Evolutionary conservation across 2,329 filamentous ascomycete genomes (phyloP).

Genomic region (Aaosphaeria pasadenensis): DNA sequence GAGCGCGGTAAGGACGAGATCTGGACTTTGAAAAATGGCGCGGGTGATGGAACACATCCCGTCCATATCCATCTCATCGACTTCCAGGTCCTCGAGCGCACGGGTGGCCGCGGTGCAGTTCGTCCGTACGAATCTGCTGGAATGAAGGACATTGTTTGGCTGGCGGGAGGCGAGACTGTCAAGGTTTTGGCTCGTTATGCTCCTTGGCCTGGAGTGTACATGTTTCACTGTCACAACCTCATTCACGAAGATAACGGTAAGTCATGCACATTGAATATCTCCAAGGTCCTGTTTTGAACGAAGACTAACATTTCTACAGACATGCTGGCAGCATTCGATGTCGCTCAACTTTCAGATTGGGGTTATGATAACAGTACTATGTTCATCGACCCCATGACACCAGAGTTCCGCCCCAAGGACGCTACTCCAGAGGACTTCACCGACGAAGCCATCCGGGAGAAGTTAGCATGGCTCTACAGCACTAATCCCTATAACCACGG

Average conservation of each 20-base stretch:
- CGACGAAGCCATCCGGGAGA: slow-evolving; percentile 20
- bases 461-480: slow-evolving; percentile 28
- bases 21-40: slow-evolving; percentile 44
- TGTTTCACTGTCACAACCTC: slow-evolving; percentile 49
- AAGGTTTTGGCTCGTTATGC: slow-evolving; percentile 27
- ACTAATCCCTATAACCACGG: slow-evolving; percentile 26
- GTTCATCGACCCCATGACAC: slow-evolving; percentile 32
- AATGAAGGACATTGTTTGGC: slow-evolving; percentile 58
- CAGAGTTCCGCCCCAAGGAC: slow-evolving; percentile 22
- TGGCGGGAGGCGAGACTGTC: slow-evolving; percentile 46
- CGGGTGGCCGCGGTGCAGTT: slow-evolving; percentile 42
- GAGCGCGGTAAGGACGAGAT: slow-evolving; percentile 33
- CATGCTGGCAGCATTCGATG: slow-evolving; percentile 46
- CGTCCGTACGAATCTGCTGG: slow-evolving; percentile 54
- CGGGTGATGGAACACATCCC: slow-evolving; percentile 53
- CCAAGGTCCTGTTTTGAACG: not conserved
- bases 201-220: slow-evolving; percentile 48
- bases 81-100: slow-evolving; percentile 53
- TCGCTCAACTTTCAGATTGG: slow-evolving; percentile 34
- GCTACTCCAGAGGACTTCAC: slow-evolving; percentile 22
- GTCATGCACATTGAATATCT: slow-evolving; percentile 1
- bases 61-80: slow-evolving; percentile 59
- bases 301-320: slow-evolving; percentile 8
- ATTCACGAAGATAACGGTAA: slow-evolving; percentile 43
- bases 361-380: slow-evolving; percentile 29